Evolutionary conservation across 495 filamentous ascomycete species (phyloP).

Genomic region (Neurospora hispaniola): DNA sequence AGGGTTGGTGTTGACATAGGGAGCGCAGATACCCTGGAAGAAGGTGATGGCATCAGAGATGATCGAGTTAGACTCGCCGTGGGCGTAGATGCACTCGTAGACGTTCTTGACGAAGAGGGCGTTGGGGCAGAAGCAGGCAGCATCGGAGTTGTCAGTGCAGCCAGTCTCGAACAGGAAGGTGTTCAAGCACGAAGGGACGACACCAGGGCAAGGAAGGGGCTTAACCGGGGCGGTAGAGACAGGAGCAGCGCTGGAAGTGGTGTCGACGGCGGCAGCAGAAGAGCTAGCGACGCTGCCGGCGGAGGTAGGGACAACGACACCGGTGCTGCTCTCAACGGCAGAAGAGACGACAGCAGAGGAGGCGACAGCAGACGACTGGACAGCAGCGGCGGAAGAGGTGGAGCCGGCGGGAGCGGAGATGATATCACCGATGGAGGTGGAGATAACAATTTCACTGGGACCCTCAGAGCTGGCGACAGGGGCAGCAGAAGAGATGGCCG

Average conservation of each 20-base stretch:
- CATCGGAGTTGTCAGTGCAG: conserved; percentile 78
- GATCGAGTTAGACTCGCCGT: conserved; percentile 55
- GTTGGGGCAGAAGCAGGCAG: conserved; percentile 78
- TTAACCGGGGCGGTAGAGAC: conserved; percentile 33
- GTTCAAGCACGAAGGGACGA: conserved; percentile 85
- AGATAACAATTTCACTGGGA: conserved; percentile 1
- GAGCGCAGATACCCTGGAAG: conserved; percentile 86
- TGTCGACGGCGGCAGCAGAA: conserved; percentile 9
- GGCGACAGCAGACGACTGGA: neutral
- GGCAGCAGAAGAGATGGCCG: conserved; percentile 8
- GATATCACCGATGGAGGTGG: conserved; percentile 1
- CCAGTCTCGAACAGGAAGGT: conserved; percentile 70
- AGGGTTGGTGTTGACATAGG: conserved; percentile 65
- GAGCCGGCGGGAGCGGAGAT: neutral
- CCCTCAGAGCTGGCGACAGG: neutral
- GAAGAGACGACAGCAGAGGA: conserved; percentile 8
- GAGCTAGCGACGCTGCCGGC: neutral
- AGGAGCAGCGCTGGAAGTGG: conserved; percentile 21
- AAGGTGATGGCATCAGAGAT: conserved; percentile 64
- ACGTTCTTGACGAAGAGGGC: conserved; percentile 66
- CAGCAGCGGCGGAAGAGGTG: neutral
- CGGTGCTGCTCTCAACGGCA: neutral
- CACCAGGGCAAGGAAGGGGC: conserved; percentile 51
- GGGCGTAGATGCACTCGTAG: conserved; percentile 69
- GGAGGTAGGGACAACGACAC: conserved; percentile 7